Evolutionary conservation across 768 basidiomycete genomes (phyloP).

Genomic region (Suillus americanus): DNA sequence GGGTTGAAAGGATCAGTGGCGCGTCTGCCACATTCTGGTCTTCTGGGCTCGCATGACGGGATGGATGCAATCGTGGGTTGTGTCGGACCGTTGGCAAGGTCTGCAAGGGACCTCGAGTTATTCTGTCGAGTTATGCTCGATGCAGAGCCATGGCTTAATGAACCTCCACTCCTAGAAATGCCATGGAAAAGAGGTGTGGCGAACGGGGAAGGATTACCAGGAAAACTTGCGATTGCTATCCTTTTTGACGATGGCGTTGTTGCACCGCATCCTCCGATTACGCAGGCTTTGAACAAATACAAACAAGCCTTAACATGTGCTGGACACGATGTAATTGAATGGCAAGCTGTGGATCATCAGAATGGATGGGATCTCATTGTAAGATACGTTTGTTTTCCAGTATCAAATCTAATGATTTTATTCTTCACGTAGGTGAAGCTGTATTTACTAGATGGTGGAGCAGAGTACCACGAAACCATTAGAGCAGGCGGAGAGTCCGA

Average conservation of each 20-base stretch:
- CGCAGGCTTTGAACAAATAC: conserved; percentile 38
- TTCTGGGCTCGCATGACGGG: conserved; percentile 49
- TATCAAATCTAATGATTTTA: conserved; percentile 8
- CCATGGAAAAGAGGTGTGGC: conserved; percentile 46
- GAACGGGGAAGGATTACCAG: conserved; percentile 37
- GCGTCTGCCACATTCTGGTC: conserved; percentile 51
- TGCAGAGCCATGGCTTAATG: conserved; percentile 45
- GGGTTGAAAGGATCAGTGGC: conserved; percentile 48
- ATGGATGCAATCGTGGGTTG: conserved; percentile 54
- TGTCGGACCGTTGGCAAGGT: conserved; percentile 47
- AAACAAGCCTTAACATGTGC: conserved; percentile 40
- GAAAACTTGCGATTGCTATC: conserved; percentile 44
- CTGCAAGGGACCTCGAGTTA: conserved; percentile 47
- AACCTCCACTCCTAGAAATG: conserved; percentile 47
- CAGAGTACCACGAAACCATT: conserved; percentile 42
- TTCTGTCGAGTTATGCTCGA: conserved; percentile 49
- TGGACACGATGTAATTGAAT: conserved; percentile 53
- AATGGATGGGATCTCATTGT: conserved; percentile 49
- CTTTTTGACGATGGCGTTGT: conserved; percentile 54
- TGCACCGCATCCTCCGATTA: conserved; percentile 48
- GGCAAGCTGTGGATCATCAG: conserved; percentile 45
- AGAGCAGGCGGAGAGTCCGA: conserved; percentile 31
- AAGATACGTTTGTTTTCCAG: conserved; percentile 18
- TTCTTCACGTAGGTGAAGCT: conserved; percentile 34
- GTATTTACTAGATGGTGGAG: conserved; percentile 51